Conservation (phyloP, 2,329 filamentous ascomycete species). For the Fusarium citri region DNA sequence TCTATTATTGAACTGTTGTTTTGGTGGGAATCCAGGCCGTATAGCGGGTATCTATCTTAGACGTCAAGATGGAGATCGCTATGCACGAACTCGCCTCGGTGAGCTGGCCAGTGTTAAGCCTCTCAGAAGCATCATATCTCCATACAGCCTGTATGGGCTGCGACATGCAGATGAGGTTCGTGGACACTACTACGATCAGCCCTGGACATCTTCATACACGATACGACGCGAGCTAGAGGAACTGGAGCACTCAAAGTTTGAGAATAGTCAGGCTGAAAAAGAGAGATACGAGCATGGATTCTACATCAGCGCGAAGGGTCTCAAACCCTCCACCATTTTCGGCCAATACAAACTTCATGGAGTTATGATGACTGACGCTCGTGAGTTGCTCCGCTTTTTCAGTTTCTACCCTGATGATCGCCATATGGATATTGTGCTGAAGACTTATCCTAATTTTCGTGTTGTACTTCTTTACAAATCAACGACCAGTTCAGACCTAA, state of each 20-base stretch:
- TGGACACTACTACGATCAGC: neutral
- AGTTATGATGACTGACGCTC: neutral
- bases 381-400: neutral
- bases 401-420: neutral
- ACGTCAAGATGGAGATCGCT: neutral
- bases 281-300: neutral
- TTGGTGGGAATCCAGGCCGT: neutral
- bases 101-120: neutral
- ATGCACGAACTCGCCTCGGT: neutral
- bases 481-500: rapidly evolving
- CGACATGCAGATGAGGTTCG: neutral
- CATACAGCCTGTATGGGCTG: neutral
- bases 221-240: neutral
- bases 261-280: neutral
- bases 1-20: neutral
- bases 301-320: neutral
- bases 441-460: neutral
- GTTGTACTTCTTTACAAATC: neutral
- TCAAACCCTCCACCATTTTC: neutral
- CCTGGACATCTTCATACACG: neutral
- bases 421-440: neutral
- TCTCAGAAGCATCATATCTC: neutral
- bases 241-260: neutral
- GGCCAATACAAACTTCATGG: neutral
- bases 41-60: neutral